Base-by-base conservation (phyloP, 1,139 yeast species). In the Diutina mesorugosa region DNA sequence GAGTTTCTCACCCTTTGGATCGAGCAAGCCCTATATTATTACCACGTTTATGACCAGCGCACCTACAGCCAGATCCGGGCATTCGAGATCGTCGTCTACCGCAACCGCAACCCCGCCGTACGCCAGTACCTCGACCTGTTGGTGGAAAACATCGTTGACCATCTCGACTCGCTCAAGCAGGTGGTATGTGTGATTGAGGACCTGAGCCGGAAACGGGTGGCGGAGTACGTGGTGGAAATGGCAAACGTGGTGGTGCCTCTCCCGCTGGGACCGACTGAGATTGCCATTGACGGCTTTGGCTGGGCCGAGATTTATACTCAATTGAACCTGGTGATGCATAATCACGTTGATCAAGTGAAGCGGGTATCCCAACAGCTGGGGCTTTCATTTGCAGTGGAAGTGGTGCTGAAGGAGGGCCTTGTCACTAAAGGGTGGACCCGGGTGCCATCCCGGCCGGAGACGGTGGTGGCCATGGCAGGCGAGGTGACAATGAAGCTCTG, bases 1-100 rank as follows among this genome's bases (percentile, higher is more conserved):
- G 83, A 79, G 60, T 69, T 76, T 53, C 58, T 78, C 16, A 63
- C 64, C 9, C 74, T 71, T 1, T 76, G 78, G 73, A 62, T 78
- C 21, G 74, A 78, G 58, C 81, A 78, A 58, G 69, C 79, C 4
- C 65, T 80, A 57, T 79, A 74, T 62, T 67, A 76, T 59, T 73
- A 79, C 58, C 63, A 66, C 2, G 63, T 80, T 1, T 81, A 81
- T 61, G 78, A 79, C 0, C 61, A 59, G 2, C 72, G 71, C 56
- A 69, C 78, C 0, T 81, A 72, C 61, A 73, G 69, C 48, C 61
- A 62, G 29, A 60, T 63, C 16, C 69, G 67, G 45, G 70, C 80
- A 6, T 78, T 79, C 60, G 74, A 76, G 52, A 58, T 76, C 28
- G 64, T 72, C 0, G 72, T 78, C 0, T 65, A 67, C 59, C 69